Evolutionary conservation across 2,329 filamentous ascomycete genomes (phyloP), one percentile per base, ranked within the genome.

Genomic region (Stagonosporopsis cucurbitacearum): DNA sequence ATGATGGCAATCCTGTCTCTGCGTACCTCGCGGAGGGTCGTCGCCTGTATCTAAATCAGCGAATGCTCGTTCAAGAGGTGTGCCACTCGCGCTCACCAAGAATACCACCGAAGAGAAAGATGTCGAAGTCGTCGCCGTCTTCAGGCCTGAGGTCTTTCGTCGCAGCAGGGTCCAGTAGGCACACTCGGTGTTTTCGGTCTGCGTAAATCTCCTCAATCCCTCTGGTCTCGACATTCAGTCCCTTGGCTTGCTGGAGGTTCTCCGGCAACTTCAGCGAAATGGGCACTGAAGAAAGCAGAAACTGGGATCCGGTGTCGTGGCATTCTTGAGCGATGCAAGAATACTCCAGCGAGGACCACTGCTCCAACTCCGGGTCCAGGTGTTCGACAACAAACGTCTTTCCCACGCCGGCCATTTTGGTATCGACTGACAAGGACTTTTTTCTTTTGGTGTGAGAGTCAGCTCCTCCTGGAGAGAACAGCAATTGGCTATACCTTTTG

Each of bases 381-480:
- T 99, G 94, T 81, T 98, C 94, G 67, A 98, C 93, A 69, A 98
- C 90, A 78, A 95, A 97, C 39, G 87, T 93, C 77, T 92, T 90
- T 58, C 66, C 70, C 19, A 65, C 39, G 64, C 63, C 59, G 40
- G 72, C 62, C 73, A 75, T 75, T 41, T 58, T 58, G 45, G 48
- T 12, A 37, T 23, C 22, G 37, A 55, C 22, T 41, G 45, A 50
- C 20, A 42, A 50, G 63, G 60, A 57, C 50, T 50, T 57, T 57
- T 54, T 47, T 52, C 55, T 46, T 43, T 39, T 11, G 46, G n/a
- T 46, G 42, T 37, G 8, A 11, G 36, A 28, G 37, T 48, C 42
- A 51, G 43, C 37, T 47, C 15, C 20, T 32, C 19, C 13, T 7
- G 3, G 23, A 41, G 20, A 43, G 32, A 43, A n/a, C 40, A 39